Evolutionary conservation across 805 yeast genomes (phyloP).

Genomic region (Candida argentea): DNA sequence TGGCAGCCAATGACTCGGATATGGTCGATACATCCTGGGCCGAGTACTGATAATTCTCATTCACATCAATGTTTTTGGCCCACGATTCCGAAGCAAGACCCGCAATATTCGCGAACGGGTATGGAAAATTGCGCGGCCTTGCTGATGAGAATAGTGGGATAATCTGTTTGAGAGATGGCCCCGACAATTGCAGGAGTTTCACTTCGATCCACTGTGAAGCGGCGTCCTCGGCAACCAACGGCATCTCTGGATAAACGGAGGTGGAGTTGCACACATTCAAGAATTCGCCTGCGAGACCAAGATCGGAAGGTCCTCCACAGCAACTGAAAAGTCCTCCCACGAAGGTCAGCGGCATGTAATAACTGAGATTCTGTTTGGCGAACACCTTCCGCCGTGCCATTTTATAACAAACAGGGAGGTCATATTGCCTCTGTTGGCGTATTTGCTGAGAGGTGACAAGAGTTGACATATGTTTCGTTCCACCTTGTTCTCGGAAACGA

Average conservation of each 20-base stretch:
- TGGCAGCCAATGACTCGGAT: constrained; percentile 13
- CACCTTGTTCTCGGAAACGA: too few relatives aligned
- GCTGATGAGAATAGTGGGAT: constrained; percentile 55
- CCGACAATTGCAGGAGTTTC: constrained; percentile 7
- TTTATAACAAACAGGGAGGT: constrained; percentile 39
- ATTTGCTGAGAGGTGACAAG: constrained; percentile 8
- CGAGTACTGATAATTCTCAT: constrained; percentile 39
- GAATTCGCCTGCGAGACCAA: constrained; percentile 5
- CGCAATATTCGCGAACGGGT: constrained; percentile 19
- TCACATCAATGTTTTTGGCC: constrained; percentile 37
- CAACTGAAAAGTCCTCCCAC: constrained; percentile 51
- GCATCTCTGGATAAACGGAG: constrained; percentile 37
- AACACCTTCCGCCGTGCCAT: constrained; percentile 47
- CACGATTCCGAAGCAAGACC: constrained; percentile 27
- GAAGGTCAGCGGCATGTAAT: constrained; percentile 46
- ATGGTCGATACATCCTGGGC: constrained; percentile 24
- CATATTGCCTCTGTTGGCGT: constrained; percentile 15
- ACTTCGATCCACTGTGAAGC: constrained; percentile 36
- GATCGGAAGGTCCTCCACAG: constrained; percentile 12
- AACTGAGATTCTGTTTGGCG: constrained; percentile 31
- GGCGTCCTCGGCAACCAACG: constrained; percentile 50
- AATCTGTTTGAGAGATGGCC: constrained; percentile 27
- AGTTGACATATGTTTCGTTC: too few relatives aligned
- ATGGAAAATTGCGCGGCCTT: constrained; percentile 24
- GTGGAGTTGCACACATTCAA: constrained; percentile 22